Conservation (phyloP, 116 monocot species). For the Cymodocea nodosa region DNA sequence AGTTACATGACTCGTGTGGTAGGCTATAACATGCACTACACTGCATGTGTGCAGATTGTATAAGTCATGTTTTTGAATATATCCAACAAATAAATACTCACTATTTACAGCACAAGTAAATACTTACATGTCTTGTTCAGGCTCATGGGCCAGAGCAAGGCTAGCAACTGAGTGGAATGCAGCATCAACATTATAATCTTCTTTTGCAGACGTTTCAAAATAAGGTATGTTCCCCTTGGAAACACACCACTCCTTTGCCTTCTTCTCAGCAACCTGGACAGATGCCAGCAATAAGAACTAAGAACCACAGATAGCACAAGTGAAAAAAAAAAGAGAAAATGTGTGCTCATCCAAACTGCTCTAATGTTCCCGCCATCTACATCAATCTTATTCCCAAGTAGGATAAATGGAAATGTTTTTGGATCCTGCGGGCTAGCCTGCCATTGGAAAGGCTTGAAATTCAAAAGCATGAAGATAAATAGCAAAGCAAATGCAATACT, state of each 20-base stretch:
- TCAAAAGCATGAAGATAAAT: background rate
- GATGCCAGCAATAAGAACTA: background rate
- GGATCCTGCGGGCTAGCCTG: constrained; percentile 88
- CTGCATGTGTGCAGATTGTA: too few species aligned
- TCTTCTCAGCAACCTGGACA: constrained; percentile 73
- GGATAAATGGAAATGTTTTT: constrained; percentile 68
- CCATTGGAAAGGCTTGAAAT: background rate
- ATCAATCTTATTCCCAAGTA: constrained; percentile 93
- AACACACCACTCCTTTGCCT: constrained; percentile 83
- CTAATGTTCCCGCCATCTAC: constrained; percentile 91
- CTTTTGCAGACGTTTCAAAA: constrained; percentile 92
- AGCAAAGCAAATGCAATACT: background rate
- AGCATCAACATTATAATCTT: constrained; percentile 68
- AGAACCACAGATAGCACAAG: background rate
- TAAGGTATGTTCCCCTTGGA: constrained; percentile 77
- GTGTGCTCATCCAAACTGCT: constrained; percentile 33
- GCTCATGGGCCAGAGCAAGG: constrained; percentile 64
- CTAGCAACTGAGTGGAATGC: constrained; percentile 68
- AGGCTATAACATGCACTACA: too few species aligned
- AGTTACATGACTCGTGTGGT: too few species aligned
- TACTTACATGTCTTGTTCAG: constrained; percentile 80
- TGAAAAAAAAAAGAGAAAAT: background rate
- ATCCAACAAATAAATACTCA: too few species aligned
- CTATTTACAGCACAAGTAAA: background rate
- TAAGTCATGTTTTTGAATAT: too few species aligned